Percentiles rank a stretch among this genome's conserved stretches.
Evolutionary conservation across 2,329 filamentous ascomycete species (phyloP).

Genomic region (Ramichloridium luteum): DNA sequence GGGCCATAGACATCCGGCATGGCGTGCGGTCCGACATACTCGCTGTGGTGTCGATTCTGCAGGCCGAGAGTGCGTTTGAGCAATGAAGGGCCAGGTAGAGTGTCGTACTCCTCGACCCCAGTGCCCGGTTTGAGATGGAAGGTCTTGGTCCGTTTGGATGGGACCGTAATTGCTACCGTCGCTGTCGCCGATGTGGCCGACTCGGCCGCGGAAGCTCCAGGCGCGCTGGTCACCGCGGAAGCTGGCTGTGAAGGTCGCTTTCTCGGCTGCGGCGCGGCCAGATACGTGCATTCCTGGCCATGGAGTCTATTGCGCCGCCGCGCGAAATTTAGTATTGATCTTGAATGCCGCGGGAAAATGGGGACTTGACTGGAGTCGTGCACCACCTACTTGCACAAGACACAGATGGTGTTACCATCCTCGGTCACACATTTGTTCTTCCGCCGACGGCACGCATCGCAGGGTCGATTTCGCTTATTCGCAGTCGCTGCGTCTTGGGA

Average conservation of each 20-base stretch:
- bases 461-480: slow-evolving; percentile 4
- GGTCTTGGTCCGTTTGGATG: slow-evolving; percentile 9
- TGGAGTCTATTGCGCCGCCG: too few relatives aligned
- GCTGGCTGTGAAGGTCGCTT: slow-evolving; percentile 8
- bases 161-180: too few relatives aligned
- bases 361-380: not conserved
- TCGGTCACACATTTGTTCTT: slow-evolving; percentile 19
- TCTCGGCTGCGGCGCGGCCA: slow-evolving; percentile 31
- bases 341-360: not conserved
- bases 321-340: too few relatives aligned
- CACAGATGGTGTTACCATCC: slow-evolving; percentile 13
- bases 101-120: slow-evolving; percentile 57
- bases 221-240: slow-evolving; percentile 3
- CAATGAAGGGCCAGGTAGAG: slow-evolving; percentile 53
- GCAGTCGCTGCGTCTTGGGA: not conserved
- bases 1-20: slow-evolving; percentile 11
- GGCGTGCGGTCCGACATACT: slow-evolving; percentile 19
- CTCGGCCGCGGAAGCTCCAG: slow-evolving; percentile 1
- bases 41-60: slow-evolving; percentile 20
- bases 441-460: slow-evolving; percentile 12
- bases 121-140: slow-evolving; percentile 12
- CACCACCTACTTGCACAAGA: slow-evolving; percentile 13
- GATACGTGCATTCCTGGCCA: slow-evolving; percentile 62
- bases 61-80: slow-evolving; percentile 49
- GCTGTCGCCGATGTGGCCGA: too few relatives aligned